Conservation (phyloP, 2,329 filamentous ascomycete genomes). For the Aotearoamyces nothofagi region DNA sequence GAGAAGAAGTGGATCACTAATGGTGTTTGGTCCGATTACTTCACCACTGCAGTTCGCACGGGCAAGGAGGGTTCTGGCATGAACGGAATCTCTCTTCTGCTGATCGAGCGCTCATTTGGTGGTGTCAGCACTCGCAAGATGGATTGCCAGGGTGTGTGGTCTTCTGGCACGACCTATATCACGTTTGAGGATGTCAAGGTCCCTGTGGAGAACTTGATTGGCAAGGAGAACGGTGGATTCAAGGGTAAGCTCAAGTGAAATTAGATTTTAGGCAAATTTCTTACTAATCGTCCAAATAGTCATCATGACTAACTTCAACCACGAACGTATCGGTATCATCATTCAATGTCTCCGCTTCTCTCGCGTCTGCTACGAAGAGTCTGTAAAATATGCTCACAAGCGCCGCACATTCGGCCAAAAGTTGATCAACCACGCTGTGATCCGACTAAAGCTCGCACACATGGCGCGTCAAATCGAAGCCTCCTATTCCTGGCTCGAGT, state of each 20-base stretch:
- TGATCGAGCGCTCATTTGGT: constrained; percentile 74
- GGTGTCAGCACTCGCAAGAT: constrained; percentile 89
- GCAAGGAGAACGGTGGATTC: constrained; percentile 97
- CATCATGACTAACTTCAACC: constrained; percentile 99
- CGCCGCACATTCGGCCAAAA: constrained; percentile 92
- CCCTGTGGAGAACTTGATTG: constrained; percentile 94
- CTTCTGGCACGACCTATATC: constrained; percentile 87
- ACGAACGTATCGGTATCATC: constrained; percentile 96
- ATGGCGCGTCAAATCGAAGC: constrained; percentile 98
- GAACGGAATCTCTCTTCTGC: constrained; percentile 80
- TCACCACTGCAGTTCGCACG: constrained; percentile 90
- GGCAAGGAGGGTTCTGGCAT: constrained; percentile 76
- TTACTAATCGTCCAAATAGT: constrained; percentile 30
- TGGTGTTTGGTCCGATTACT: constrained; percentile 93
- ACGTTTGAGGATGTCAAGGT: constrained; percentile 99
- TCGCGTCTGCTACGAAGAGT: constrained; percentile 93
- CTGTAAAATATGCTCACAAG: constrained; percentile 94
- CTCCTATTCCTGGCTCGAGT: constrained; percentile 94
- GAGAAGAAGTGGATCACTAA: constrained; percentile 99
- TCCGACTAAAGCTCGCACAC: constrained; percentile 92
- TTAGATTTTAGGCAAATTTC: constrained; percentile 6
- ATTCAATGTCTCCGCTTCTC: constrained; percentile 94
- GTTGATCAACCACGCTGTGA: constrained; percentile 92
- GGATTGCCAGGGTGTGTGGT: constrained; percentile 98
- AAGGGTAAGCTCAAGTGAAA: constrained; percentile 35